phyloP scores from a whole-genome alignment of 306 rosid genomes.

The Quercus gilva region DNA sequence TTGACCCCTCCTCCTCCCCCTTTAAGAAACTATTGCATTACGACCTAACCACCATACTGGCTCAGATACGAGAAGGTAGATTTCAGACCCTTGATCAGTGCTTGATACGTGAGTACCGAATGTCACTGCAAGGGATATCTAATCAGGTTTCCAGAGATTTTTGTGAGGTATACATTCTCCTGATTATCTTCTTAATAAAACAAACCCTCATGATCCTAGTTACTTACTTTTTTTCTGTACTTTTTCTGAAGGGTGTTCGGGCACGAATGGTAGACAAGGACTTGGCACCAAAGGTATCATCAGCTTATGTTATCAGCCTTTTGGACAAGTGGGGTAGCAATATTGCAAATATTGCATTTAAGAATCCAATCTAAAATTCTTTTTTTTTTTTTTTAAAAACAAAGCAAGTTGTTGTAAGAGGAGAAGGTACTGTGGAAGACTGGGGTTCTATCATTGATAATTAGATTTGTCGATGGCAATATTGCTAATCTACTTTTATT shows the following conservation, averaged over 20 bases:
- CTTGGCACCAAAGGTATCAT: slow-evolving; percentile 70
- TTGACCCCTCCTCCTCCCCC: not conserved
- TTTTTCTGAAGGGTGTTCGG: slow-evolving; percentile 68
- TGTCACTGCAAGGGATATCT: slow-evolving; percentile 68
- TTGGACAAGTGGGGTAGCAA: not conserved
- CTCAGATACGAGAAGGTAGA: slow-evolving; percentile 84
- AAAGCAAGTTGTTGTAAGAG: too few relatives aligned
- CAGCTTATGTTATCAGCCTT: not conserved
- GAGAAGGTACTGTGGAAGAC: not conserved
- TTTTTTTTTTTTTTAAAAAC: too few relatives aligned
- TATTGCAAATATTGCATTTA: too few relatives aligned
- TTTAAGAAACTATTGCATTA: not conserved
- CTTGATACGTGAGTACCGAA: slow-evolving; percentile 73
- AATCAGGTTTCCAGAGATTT: slow-evolving; percentile 69
- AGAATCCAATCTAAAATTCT: too few relatives aligned
- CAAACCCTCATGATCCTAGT: not conserved
- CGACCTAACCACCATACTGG: slow-evolving; percentile 10
- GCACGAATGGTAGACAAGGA: slow-evolving; percentile 85
- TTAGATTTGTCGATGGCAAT: not conserved
- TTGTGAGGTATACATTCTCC: slow-evolving; percentile 56
- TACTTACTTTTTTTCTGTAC: slow-evolving; percentile 11
- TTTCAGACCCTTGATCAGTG: slow-evolving; percentile 85
- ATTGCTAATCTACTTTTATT: not conserved
- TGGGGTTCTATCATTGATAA: not conserved
- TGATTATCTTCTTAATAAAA: not conserved